Conservation (phyloP, 495 filamentous ascomycete species). For the Neurospora sp. region DNA sequence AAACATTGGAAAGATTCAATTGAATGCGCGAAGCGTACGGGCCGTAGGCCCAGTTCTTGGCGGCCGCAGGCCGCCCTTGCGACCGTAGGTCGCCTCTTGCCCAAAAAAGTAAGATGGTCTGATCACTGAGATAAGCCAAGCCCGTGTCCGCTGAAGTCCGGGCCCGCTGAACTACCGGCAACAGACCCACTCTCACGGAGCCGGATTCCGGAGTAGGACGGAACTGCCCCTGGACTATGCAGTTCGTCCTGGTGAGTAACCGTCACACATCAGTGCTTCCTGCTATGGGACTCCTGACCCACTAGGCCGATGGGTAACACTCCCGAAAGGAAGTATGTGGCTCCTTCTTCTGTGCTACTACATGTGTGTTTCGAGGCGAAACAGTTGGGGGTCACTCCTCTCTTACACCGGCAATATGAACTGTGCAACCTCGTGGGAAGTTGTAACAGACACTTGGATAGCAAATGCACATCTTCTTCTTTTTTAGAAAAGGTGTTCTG, state of each 20-base stretch:
- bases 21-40: no score
- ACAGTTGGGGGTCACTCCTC: not conserved
- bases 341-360: not conserved
- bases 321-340: not conserved
- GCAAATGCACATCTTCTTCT: not conserved
- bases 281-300: not conserved
- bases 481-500: not conserved
- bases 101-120: no score
- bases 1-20: no score
- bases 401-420: not conserved
- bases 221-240: not conserved
- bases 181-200: not conserved
- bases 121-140: not conserved
- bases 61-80: no score
- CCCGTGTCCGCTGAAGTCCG: not conserved
- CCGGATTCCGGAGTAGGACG: not conserved
- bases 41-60: no score
- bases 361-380: not conserved
- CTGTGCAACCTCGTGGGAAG: not conserved
- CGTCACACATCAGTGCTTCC: not conserved
- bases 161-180: not conserved
- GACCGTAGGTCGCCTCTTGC: no score
- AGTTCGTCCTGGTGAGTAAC: not conserved
- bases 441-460: not conserved
- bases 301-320: not conserved